Evolutionary conservation across 2,329 filamentous ascomycete species (phyloP), one percentile per base, ranked within the genome.

Genomic region (Neospermospora avenae): DNA sequence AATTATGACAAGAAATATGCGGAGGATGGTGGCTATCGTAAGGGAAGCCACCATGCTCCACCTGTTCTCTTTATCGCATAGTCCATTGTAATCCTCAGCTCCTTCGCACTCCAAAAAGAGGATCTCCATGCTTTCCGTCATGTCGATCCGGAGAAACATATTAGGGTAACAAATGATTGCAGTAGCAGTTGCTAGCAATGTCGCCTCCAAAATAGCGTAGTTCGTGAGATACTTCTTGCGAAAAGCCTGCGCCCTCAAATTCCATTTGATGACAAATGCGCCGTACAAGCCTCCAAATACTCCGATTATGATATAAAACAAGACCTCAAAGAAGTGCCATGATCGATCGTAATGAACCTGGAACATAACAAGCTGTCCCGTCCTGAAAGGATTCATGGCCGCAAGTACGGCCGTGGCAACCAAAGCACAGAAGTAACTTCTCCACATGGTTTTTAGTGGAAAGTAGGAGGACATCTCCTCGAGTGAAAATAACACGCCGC

Each of bases 91-190:
- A 71, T 93, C 91, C 72, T 96, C 89, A 20, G 82, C 87, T 4
- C 89, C 91, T 71, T 96, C 91, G 68, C 95, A 99, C 72, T 99
- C 95, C 14, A 90, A 82, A 74, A 99, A 99, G 11, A 99, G 78
- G 64, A 97, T 96, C 73, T 98, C 93, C 95, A 99, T 98, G 78
- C 92, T 96, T 77, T 98, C 93, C 0, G 95, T 97, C 95, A 99
- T 98, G 75, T 99, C 96, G 69, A 98, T 97, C 58, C 91, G 83
- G 59, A 99, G 74, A 66, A 99, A 98, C 74, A 90, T 92, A 69
- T 99, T 99, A 0, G 93, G 95, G 71, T 96, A 99, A 75, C 93
- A 97, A n/a, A 99, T 81, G 24, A 98, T 81, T 10, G 93, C 95
- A 3, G 95, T 99, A 7, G 85, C 82, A 0, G 87, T 84, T 1